These are phyloP conservation scores for Backusella circina DNA, from an alignment of 192 early-diverging fungal genomes.

Conservation along the genomic window DNA sequence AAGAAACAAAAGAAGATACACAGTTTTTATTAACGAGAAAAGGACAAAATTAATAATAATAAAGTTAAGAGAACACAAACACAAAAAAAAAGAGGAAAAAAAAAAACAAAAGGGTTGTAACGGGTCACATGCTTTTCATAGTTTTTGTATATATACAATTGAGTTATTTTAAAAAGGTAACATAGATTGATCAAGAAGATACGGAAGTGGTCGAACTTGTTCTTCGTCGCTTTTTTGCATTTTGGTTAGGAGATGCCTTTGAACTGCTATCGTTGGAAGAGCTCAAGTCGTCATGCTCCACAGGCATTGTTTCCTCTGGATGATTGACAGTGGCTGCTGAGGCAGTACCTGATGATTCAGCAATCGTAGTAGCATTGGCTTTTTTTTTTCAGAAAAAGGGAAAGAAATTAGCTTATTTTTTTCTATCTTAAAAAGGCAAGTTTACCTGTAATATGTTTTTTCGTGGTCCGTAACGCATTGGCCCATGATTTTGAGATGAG, in stretches of 20 bases:
- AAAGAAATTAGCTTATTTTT: neutral
- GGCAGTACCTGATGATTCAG: too few species aligned
- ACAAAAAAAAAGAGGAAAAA: neutral
- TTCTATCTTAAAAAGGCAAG: neutral
- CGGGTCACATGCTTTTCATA: neutral
- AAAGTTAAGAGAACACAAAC: neutral
- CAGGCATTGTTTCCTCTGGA: neutral
- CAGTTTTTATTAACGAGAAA: neutral
- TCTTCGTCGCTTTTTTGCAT: neutral
- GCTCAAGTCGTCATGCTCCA: neutral
- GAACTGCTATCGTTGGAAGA: neutral
- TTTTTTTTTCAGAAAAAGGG: neutral
- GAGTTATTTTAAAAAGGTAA: neutral
- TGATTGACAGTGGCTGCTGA: too few species aligned
- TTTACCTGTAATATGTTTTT: neutral
- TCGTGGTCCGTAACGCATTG: conserved; percentile 6
- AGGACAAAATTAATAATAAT: neutral
- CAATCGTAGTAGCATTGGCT: neutral
- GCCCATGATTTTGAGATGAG: conserved; percentile 2
- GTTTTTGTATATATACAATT: neutral
- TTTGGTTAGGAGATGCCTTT: neutral
- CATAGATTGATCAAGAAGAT: neutral
- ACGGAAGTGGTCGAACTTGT: neutral
- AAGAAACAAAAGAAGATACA: neutral
- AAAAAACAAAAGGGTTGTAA: neutral